Conservation (phyloP, 495 filamentous ascomycete genomes). For the Melanomma pulvis-pyrius region DNA sequence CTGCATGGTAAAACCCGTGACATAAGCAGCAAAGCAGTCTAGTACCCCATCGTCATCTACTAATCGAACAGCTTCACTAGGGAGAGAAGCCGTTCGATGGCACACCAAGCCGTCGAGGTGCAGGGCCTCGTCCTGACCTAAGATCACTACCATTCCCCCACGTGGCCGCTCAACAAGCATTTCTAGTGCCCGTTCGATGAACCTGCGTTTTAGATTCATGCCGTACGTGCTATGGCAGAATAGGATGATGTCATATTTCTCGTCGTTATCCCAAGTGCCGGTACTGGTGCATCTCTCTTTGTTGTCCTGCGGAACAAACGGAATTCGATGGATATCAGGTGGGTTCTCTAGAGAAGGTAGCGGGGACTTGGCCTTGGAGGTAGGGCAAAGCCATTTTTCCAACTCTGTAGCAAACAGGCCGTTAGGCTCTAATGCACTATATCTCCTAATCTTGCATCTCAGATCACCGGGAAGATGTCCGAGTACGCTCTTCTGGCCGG, state of each 20-base stretch:
- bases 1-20: constrained; percentile 53
- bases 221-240: constrained; percentile 70
- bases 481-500: constrained; percentile 61
- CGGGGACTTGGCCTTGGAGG: constrained; percentile 46
- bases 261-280: constrained; percentile 39
- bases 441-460: constrained; percentile 54
- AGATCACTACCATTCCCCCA: constrained; percentile 57
- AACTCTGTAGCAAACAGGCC: constrained; percentile 52
- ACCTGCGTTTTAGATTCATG: constrained; percentile 55
- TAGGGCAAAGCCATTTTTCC: constrained; percentile 53
- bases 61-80: constrained; percentile 54
- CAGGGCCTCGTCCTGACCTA: constrained; percentile 56
- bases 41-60: constrained; percentile 53
- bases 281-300: constrained; percentile 41
- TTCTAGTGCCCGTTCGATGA: constrained; percentile 54
- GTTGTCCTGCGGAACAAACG: constrained; percentile 49
- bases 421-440: constrained; percentile 62
- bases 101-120: constrained; percentile 56
- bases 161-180: constrained; percentile 55
- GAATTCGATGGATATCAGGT: constrained; percentile 51
- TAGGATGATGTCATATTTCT: constrained; percentile 60
- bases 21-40: constrained; percentile 58
- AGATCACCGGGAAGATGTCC: constrained; percentile 53
- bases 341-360: constrained; percentile 54
- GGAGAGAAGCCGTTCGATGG: constrained; percentile 56